Percentiles rank a stretch among this genome's conserved stretches.
Conservation (phyloP, 2,329 filamentous ascomycete species). For the Zymoseptoria brevis region DNA sequence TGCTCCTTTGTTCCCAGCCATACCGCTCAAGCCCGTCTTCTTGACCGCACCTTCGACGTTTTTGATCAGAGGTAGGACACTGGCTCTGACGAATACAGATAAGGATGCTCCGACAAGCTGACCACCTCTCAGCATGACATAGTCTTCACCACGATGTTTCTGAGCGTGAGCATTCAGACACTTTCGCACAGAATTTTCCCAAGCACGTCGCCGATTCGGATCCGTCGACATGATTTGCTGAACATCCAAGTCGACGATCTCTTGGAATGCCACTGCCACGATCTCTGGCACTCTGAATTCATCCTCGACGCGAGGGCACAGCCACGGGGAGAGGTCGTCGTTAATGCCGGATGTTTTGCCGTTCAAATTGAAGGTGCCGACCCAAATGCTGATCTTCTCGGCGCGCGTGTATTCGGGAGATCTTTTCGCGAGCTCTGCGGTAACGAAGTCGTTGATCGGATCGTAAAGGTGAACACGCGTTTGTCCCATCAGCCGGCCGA, state of each 20-base stretch:
- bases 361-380: constrained; percentile 92
- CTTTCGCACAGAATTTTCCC: constrained; percentile 73
- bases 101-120: constrained; percentile 91
- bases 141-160: constrained; percentile 60
- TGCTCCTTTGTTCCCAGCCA: constrained; percentile 96
- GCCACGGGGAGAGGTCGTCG: constrained; percentile 76
- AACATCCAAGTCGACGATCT: constrained; percentile 95
- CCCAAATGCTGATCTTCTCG: constrained; percentile 68
- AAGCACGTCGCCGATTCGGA: constrained; percentile 71
- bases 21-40: constrained; percentile 90
- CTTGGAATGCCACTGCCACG: constrained; percentile 86
- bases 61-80: constrained; percentile 72
- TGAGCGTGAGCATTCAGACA: constrained; percentile 68
- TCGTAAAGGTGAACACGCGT: constrained; percentile 79
- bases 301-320: constrained; percentile 58
- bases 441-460: constrained; percentile 87
- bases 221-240: constrained; percentile 99
- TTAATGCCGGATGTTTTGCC: constrained; percentile 71
- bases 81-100: constrained; percentile 80
- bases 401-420: constrained; percentile 65
- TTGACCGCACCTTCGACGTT: constrained; percentile 95
- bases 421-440: constrained; percentile 61
- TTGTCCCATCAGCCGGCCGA: constrained; percentile 82
- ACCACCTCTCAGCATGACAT: constrained; percentile 82
- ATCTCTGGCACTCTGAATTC: constrained; percentile 67